Evolutionary conservation across 306 rosid genomes (phyloP), one percentile per base, ranked within the genome.

Genomic region (Astragalus glycyphyllos): DNA sequence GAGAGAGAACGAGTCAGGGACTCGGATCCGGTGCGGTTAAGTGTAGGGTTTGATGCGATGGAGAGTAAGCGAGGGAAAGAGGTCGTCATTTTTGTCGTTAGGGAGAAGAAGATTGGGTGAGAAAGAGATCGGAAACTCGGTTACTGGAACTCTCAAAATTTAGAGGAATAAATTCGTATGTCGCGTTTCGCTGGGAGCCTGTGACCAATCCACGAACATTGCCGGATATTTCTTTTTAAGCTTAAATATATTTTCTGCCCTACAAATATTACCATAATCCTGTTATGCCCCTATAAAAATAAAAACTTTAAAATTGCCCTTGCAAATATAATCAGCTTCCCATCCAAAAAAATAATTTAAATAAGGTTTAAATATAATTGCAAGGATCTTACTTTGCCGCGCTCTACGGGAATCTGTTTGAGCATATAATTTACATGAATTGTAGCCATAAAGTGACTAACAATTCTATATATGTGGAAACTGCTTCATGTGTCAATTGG

Each of bases 1-100:
- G 81, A 58, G 51, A 70, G 29, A 11, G 78, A 59, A 49, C 71
- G 77, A 77, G 65, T 41, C 70, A 78, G 66, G 5, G 80, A 65
- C 9, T 84, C 76, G 14, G 82, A 20, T 71, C 70, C 48, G 41
- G 68, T 35, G 14, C 10, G 45, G 50, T 49, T 12, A 31, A 79
- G 68, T 10, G 81, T 38, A 31, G 73, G 58, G 26, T 69, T 72
- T 8, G 77, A 71, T 14, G 6, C 49, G 4, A 82, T 63, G 45
- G 77, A 62, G 34, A 82, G 54, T 29, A 71, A 11, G 44, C 83
- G 78, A 56, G 53, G n/a, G 23, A 78, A 53, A 69, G 68, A 50
- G 67, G 77, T 35, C 7, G 74, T 17, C 83, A 74, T 82, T 58
- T 16, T 76, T 64, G 37, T 46, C 6, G 11, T n/a, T 7, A 29